Conservation (phyloP, 441 rosid genomes). For the Gossypium aridum region DNA sequence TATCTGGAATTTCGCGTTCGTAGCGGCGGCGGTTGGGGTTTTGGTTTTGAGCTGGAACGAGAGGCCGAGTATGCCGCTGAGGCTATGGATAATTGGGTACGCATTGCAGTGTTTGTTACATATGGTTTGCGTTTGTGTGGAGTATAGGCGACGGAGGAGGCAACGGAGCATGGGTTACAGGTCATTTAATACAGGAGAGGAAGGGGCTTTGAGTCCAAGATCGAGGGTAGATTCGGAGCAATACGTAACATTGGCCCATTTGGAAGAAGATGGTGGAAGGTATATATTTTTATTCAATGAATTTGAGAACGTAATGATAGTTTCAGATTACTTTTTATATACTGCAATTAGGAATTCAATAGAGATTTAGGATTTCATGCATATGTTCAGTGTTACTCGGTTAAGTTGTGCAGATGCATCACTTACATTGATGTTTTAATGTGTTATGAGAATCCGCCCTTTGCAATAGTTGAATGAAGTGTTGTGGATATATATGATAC, state of each 20-base stretch:
- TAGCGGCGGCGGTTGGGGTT: slow-evolving; percentile 61
- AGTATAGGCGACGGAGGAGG: slow-evolving; percentile 67
- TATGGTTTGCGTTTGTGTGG: slow-evolving; percentile 73
- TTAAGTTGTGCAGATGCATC: not conserved
- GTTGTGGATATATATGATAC: not conserved
- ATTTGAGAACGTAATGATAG: not conserved
- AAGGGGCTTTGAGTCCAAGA: slow-evolving; percentile 40
- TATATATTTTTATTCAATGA: slow-evolving; percentile 16
- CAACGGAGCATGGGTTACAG: slow-evolving; percentile 19
- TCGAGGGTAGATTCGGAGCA: slow-evolving; percentile 52
- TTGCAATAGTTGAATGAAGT: not conserved
- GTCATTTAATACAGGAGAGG: slow-evolving; percentile 26
- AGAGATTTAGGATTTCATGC: not conserved
- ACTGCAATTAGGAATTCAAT: not conserved
- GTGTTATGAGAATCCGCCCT: not conserved
- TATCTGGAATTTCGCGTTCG: slow-evolving; percentile 81
- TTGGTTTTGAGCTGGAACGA: slow-evolving; percentile 63
- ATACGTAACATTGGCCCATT: slow-evolving; percentile 47
- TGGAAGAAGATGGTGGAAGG: slow-evolving; percentile 64
- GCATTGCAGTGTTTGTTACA: slow-evolving; percentile 80
- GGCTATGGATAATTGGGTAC: slow-evolving; percentile 83
- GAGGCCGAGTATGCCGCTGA: slow-evolving; percentile 58
- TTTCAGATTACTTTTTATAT: not conserved
- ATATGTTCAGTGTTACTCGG: not conserved
- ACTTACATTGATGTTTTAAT: not conserved